A percentile compares a stretch with the other conserved stretches of the same genome.
These are phyloP conservation scores for Fonsecaea nubica DNA, from an alignment of 2,329 filamentous ascomycete genomes.

Conservation along the genomic window DNA sequence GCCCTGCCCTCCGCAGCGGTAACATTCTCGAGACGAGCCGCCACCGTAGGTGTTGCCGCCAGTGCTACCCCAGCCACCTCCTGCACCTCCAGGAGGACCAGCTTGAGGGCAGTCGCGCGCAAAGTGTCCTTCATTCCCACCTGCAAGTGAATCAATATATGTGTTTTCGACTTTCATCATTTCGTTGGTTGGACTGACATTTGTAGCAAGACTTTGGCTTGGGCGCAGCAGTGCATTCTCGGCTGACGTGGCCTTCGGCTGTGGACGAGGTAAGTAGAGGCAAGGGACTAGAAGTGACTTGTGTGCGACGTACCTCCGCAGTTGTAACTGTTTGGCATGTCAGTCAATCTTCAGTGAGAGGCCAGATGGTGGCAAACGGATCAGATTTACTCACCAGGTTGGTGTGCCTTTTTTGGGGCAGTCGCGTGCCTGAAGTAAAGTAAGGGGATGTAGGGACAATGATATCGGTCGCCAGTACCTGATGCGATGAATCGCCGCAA, in stretches of 20 bases:
- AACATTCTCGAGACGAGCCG: constrained; percentile 74
- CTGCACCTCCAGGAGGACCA: constrained; percentile 50
- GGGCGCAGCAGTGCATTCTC: constrained; percentile 86
- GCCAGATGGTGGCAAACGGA: constrained; percentile 8
- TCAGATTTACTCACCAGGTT: constrained; percentile 69
- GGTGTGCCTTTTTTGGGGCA: constrained; percentile 83
- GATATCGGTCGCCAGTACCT: constrained; percentile 27
- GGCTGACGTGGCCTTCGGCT: constrained; percentile 79
- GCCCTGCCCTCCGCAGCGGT: constrained; percentile 96
- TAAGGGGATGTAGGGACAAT: constrained; percentile 32
- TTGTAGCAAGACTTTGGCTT: constrained; percentile 79
- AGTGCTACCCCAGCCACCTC: constrained; percentile 56
- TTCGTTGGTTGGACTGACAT: constrained; percentile 42
- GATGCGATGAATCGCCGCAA: constrained; percentile 51
- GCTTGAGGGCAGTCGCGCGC: constrained; percentile 63
- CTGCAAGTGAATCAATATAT: constrained; percentile 70
- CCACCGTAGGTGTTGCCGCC: constrained; percentile 56
- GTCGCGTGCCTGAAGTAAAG: constrained; percentile 70
- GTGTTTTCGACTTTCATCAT: constrained; percentile 3
- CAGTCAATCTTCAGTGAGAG: constrained; percentile 35
- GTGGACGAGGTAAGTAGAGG: constrained; percentile 26
- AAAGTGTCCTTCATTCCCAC: constrained; percentile 83
- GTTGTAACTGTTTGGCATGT: constrained; percentile 69
- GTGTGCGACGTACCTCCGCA: constrained; percentile 69
- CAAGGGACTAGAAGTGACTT: neutral